Conservation (phyloP, 176 grass and related monocot species). For the Oryza coarctata region DNA sequence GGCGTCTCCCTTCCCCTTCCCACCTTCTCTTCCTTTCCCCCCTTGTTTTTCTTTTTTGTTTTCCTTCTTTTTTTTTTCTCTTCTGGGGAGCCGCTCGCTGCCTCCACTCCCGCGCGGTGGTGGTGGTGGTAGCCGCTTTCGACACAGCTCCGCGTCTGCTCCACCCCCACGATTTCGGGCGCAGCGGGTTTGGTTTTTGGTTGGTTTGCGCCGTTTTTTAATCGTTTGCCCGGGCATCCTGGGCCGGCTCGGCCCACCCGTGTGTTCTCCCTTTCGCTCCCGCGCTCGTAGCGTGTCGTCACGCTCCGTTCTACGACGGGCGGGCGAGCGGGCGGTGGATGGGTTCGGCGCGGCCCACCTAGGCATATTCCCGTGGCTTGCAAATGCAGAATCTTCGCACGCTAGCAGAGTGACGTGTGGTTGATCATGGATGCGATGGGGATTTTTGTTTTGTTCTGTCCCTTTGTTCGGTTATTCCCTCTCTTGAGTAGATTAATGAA, state of each 20-base stretch:
- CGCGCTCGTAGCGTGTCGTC: neutral
- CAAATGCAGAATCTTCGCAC: neutral
- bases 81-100: neutral
- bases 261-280: neutral
- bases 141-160: neutral
- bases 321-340: too few species aligned
- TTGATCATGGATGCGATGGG: neutral
- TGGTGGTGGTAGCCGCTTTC: slow-evolving; percentile 9
- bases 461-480: too few species aligned
- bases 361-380: neutral
- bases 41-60: neutral
- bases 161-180: slow-evolving; percentile 19
- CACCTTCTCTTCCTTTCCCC: neutral
- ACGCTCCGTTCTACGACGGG: neutral
- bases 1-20: neutral
- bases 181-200: neutral
- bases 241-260: neutral
- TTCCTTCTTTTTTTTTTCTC: neutral
- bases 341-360: neutral
- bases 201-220: neutral
- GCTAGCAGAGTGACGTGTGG: neutral
- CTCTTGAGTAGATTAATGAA: neutral
- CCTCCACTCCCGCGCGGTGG: neutral
- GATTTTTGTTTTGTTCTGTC: neutral
- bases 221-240: neutral